A percentile compares a stretch with the other conserved stretches of the same genome.
Evolutionary conservation across 306 rosid species (phyloP).

Genomic region (Benincasa hispida): DNA sequence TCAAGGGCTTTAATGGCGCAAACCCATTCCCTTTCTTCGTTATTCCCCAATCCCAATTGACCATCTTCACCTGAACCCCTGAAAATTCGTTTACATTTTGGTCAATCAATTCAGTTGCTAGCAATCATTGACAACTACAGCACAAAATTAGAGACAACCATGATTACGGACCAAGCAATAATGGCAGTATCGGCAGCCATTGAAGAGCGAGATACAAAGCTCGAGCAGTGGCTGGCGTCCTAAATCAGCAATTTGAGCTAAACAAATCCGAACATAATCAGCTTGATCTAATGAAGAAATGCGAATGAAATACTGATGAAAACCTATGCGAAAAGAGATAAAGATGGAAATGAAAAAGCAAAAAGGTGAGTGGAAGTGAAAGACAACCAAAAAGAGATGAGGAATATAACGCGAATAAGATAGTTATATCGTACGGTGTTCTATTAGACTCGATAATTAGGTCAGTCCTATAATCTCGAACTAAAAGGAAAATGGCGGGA

Average conservation of each 20-base stretch:
- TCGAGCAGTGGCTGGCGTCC: not conserved
- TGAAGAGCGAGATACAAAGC: not conserved
- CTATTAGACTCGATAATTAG: not conserved
- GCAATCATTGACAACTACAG: not conserved
- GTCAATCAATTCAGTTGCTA: not conserved
- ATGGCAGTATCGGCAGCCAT: conserved; percentile 29
- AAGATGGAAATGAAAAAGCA: not conserved
- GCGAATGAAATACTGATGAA: not conserved
- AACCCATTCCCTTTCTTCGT: conserved; percentile 68
- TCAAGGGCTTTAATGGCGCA: conserved; percentile 44
- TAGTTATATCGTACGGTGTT: too few species aligned
- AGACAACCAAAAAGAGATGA: not conserved
- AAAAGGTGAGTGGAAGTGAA: not conserved
- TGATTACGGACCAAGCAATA: conserved; percentile 21
- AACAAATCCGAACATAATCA: not conserved
- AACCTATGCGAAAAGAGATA: not conserved
- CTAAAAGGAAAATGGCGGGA: not conserved
- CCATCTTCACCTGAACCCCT: conserved; percentile 99
- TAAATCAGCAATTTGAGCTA: not conserved
- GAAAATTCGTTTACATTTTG: not conserved
- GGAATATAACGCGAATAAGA: not conserved
- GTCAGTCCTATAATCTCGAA: not conserved
- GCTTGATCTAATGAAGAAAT: not conserved
- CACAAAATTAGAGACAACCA: not conserved
- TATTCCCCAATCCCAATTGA: conserved; percentile 66